Conservation (phyloP, 371 early-diverging fungal genomes). For the Capillidium rhysosporum region DNA sequence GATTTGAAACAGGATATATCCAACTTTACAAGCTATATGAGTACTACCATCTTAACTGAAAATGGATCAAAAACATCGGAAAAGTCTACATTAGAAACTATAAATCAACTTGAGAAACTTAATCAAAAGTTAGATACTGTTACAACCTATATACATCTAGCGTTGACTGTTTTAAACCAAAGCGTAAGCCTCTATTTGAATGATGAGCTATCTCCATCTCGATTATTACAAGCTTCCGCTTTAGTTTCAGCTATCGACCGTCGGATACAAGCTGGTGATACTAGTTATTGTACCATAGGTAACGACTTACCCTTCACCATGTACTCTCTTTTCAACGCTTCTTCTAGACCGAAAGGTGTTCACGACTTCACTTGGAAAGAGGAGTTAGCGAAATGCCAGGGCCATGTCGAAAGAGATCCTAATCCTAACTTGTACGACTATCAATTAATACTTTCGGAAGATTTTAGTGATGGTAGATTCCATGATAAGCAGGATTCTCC, state of each 20-base stretch:
- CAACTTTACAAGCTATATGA: constrained; percentile 17
- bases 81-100: constrained; percentile 9
- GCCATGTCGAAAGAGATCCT: constrained; percentile 11
- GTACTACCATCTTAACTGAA: neutral
- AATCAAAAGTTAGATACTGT: constrained; percentile 31
- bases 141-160: constrained; percentile 42
- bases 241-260: constrained; percentile 10
- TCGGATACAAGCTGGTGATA: constrained; percentile 9
- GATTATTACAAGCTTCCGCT: constrained; percentile 30
- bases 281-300: constrained; percentile 14
- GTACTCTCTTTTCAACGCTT: constrained; percentile 41
- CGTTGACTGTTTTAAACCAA: constrained; percentile 26
- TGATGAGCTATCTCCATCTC: constrained; percentile 16
- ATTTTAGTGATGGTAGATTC: constrained; percentile 47
- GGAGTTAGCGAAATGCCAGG: constrained; percentile 29
- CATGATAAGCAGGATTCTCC: constrained; percentile 28
- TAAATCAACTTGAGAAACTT: constrained; percentile 19
- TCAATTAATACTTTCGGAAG: constrained; percentile 28
- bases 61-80: constrained; percentile 8
- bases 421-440: constrained; percentile 12
- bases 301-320: constrained; percentile 20
- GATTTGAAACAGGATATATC: constrained; percentile 31
- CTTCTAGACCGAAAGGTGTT: constrained; percentile 24
- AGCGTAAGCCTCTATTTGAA: constrained; percentile 17
- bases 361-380: constrained; percentile 58